phyloP scores from a whole-genome alignment of 495 filamentous ascomycete species.

The Hypoxylon trugodes region DNA sequence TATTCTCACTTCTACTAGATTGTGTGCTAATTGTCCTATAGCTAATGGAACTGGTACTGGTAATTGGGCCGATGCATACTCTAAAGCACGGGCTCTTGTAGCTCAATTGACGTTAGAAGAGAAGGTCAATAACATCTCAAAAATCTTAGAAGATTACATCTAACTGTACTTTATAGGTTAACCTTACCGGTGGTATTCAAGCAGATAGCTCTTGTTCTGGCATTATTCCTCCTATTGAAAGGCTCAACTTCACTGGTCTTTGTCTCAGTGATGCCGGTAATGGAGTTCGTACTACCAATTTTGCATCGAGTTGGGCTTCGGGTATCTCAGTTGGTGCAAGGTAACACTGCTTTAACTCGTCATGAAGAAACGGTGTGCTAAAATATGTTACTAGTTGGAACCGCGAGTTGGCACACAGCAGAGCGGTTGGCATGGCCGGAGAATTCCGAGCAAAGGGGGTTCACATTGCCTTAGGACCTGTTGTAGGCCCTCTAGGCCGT shows the following conservation, averaged over 20 bases:
- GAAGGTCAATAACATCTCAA: conserved; percentile 55
- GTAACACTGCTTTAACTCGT: conserved; percentile 38
- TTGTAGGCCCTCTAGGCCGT: conserved; percentile 65
- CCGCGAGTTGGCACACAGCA: conserved; percentile 55
- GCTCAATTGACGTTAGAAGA: conserved; percentile 66
- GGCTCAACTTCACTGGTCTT: conserved; percentile 67
- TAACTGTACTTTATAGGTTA: conserved; percentile 46
- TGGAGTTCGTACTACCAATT: conserved; percentile 66
- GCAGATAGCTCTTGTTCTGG: conserved; percentile 62
- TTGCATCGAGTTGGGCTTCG: conserved; percentile 65
- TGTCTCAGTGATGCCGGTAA: conserved; percentile 72
- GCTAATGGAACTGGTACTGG: conserved; percentile 54
- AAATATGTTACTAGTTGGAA: conserved; percentile 63
- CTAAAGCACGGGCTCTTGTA: conserved; percentile 63
- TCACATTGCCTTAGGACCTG: conserved; percentile 72
- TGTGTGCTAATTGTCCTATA: conserved; percentile 77
- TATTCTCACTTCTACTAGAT: conserved; percentile 44
- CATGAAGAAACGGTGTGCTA: background rate
- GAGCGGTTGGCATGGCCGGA: conserved; percentile 58
- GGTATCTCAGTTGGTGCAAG: conserved; percentile 68
- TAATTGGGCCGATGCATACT: conserved; percentile 58
- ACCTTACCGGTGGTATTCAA: conserved; percentile 59
- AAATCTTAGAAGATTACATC: conserved; percentile 3
- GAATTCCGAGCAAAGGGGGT: conserved; percentile 71
- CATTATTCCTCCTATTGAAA: conserved; percentile 57